Evolutionary conservation across 495 filamentous ascomycete genomes (phyloP).

Genomic region (Wilcoxina mikolae): DNA sequence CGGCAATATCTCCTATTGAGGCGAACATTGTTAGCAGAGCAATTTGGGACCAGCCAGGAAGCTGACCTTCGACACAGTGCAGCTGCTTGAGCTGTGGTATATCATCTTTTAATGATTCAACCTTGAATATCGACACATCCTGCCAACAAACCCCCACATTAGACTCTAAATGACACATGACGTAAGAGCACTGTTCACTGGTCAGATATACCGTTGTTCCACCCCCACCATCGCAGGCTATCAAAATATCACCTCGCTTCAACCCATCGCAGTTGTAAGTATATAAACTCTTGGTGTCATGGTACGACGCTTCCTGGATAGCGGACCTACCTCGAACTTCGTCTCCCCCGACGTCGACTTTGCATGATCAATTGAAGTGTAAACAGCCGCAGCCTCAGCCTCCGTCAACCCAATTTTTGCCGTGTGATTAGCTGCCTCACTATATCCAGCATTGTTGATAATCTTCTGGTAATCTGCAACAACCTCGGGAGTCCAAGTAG

Average conservation of each 20-base stretch:
- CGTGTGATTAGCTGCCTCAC: not conserved
- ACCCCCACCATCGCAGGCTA: not conserved
- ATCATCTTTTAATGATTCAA: not conserved
- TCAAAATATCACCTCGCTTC: not conserved
- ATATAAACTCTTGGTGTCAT: not conserved
- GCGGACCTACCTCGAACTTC: not conserved
- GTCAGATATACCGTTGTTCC: slow-evolving; percentile 1
- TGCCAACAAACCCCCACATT: not conserved
- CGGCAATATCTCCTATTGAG: not conserved
- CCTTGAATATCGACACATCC: not conserved
- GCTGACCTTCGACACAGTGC: not conserved
- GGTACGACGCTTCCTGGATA: not conserved
- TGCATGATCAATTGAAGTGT: not conserved
- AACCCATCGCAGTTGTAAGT: not conserved
- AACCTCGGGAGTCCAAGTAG: not conserved
- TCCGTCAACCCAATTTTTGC: not conserved
- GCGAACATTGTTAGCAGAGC: not conserved
- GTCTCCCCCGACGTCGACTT: not conserved
- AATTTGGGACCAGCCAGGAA: not conserved
- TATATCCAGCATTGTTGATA: not conserved
- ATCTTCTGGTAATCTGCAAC: not conserved
- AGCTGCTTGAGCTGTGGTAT: not conserved
- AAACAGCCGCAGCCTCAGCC: not conserved
- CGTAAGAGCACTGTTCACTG: too few relatives aligned
- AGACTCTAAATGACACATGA: too few relatives aligned